Base-by-base conservation (phyloP, 257 asterid species). In the Oldenlandia corymbosa region DNA sequence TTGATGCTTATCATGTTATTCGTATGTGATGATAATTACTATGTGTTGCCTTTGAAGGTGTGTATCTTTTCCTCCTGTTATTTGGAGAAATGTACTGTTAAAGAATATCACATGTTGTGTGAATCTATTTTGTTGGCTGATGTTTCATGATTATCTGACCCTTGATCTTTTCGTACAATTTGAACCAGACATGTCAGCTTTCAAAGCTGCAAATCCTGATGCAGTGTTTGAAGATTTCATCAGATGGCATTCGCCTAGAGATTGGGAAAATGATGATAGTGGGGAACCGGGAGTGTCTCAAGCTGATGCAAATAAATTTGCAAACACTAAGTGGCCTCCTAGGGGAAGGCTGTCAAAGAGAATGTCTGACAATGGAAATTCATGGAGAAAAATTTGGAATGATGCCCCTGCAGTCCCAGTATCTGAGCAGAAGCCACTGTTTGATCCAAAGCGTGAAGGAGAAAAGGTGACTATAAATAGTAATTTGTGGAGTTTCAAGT, bases 161-260 rank as follows among this genome's bases (percentile, higher is more conserved):
- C 39, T 39, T 16, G 65, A 51, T 58, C 34, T 17, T 54, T 52
- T 28, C 51, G 30, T 60, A 34, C 64, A 31, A 60, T 67, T 52
- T 66, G 76, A 68, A 73, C 61, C 82, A 93, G 97, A 90, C 69
- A 93, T 93, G 96, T 87, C 95, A 57, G 90, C 96, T 39, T 93
- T 90, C 72, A 93, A 90, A 81, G 96, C 97, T 48, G 96, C 96
- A 58, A 93, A 93, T 78, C 96, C 90, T 9, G 90, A 83, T 75
- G 94, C 96, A 51, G 85, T 85, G 68, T 93, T 93, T 54, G 97
- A 93, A 87, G 99, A 93, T 78, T 93, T 90, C 72, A 93, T 90
- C 60, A 83, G 99, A 60, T 87, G 99, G 99, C 95, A 90, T 80
- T 93, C 99, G 64, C 99, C 97, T 32, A 78, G 90, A 78, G 99